Base-by-base conservation (phyloP, 2,329 filamentous ascomycete species). In the Waltergamsia citrina region DNA sequence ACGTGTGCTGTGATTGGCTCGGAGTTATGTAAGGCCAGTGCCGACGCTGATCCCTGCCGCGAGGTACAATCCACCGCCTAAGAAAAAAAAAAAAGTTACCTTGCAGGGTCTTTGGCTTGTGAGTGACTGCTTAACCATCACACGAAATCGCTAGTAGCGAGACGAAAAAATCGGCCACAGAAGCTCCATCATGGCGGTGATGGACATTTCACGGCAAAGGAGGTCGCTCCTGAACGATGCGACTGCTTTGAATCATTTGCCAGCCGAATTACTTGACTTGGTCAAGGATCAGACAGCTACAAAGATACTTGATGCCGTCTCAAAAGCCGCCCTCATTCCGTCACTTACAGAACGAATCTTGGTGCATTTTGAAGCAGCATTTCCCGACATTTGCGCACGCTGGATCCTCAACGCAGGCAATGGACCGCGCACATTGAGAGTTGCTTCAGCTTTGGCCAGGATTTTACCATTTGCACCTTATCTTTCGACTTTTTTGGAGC, bases 381-480 rank as follows among this genome's bases (percentile, higher is more conserved):
- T 92, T 48, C 75, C 85, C 46, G 88, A 95, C 56, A 67, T 93
- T 32, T 85, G 82, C 57, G 82, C 86, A 41, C 69, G 82, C 63
- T 94, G 86, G 86, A 65, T 82, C 29, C 64, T 67, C 48, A 54
- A 62, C 52, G 47, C 62, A 19, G 54, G 56, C 19, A 56, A 52
- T 27, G 50, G 56, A 42, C 35, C 54, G 47, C 44, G 56, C 57
- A 45, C 57, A 54, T 46, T 56, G 47, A 36, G 58, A 22, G 45
- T 81, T 34, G 69, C 90, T 42, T 71, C 79, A 36, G 81, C 84
- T 21, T 83, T 94, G 60, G 81, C 84, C 40, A 74, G 83, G 49
- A 69, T 94, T 41, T 56, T 95, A 46, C 85, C 86, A 14, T 80
- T 92, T 64, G 83, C 84, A 43, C 83, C 86, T 33, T 77, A 90